phyloP scores from a whole-genome alignment of 257 asterid species.

The Knoxia roxburghii region DNA sequence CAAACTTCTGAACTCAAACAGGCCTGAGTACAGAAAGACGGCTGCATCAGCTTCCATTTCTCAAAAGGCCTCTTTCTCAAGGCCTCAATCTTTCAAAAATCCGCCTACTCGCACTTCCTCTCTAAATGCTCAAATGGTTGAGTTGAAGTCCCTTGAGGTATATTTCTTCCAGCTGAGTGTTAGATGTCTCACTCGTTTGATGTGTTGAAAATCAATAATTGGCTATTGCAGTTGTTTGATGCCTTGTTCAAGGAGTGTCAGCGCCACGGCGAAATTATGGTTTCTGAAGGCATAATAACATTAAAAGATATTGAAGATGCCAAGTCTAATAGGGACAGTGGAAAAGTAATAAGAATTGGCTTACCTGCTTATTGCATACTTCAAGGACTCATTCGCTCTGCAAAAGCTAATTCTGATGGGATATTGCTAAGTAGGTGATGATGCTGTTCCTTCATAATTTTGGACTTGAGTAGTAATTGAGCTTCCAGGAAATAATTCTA shows the following conservation, averaged over 20 bases:
- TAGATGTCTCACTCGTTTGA: not conserved
- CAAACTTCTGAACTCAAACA: slow-evolving; percentile 24
- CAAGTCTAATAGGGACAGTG: slow-evolving; percentile 46
- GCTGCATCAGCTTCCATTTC: slow-evolving; percentile 36
- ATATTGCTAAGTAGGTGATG: slow-evolving; percentile 52
- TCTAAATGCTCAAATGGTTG: slow-evolving; percentile 46
- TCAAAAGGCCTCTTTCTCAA: slow-evolving; percentile 40
- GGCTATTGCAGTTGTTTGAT: slow-evolving; percentile 49
- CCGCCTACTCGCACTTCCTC: slow-evolving; percentile 51
- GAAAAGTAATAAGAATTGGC: slow-evolving; percentile 54
- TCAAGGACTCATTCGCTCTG: slow-evolving; percentile 66
- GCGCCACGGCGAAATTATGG: slow-evolving; percentile 55
- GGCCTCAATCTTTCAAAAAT: slow-evolving; percentile 44
- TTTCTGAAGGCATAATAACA: slow-evolving; percentile 58
- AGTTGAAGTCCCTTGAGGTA: slow-evolving; percentile 86
- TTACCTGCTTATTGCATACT: slow-evolving; percentile 82
- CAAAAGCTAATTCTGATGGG: slow-evolving; percentile 58
- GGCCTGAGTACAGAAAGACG: slow-evolving; percentile 61
- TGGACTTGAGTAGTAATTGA: not conserved
- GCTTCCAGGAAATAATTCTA: not conserved
- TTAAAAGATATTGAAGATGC: slow-evolving; percentile 74
- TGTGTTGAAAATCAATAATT: slow-evolving; percentile 10
- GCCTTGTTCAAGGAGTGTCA: slow-evolving; percentile 62
- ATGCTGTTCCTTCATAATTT: slow-evolving; percentile 1
- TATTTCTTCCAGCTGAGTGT: not conserved